Evolutionary conservation across 371 early-diverging fungal species (phyloP).

Genomic region (Rhizopus delemar): DNA sequence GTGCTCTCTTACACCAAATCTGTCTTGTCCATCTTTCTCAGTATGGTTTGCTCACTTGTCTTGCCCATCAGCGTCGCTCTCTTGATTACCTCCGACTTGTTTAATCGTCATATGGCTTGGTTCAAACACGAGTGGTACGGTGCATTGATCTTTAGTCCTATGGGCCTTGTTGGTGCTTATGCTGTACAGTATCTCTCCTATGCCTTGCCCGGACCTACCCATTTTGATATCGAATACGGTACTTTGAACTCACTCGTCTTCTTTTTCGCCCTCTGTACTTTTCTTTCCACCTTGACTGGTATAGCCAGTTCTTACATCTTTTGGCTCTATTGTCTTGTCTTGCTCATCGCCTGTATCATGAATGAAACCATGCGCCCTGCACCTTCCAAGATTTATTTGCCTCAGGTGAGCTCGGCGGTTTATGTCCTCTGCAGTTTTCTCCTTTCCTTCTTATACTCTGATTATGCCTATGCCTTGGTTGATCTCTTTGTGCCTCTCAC

Average conservation of each 20-base stretch:
- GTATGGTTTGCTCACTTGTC: slow-evolving; percentile 47
- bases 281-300: slow-evolving; percentile 43
- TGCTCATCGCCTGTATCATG: slow-evolving; percentile 24
- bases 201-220: slow-evolving; percentile 35
- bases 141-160: slow-evolving; percentile 56
- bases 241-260: slow-evolving; percentile 38
- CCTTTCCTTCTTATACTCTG: slow-evolving; percentile 51
- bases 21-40: slow-evolving; percentile 36
- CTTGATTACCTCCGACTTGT: slow-evolving; percentile 31
- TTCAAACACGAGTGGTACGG: slow-evolving; percentile 66
- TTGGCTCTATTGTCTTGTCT: slow-evolving; percentile 38
- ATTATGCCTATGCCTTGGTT: slow-evolving; percentile 52
- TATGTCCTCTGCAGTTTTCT: slow-evolving; percentile 48
- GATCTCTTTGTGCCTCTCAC: slow-evolving; percentile 76
- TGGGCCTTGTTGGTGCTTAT: slow-evolving; percentile 49
- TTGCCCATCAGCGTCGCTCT: slow-evolving; percentile 47
- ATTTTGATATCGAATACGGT: slow-evolving; percentile 48
- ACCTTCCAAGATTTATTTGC: slow-evolving; percentile 19
- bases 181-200: slow-evolving; percentile 47
- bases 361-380: slow-evolving; percentile 39
- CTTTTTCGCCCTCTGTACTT: slow-evolving; percentile 38
- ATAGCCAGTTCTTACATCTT: slow-evolving; percentile 58
- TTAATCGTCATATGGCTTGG: slow-evolving; percentile 67
- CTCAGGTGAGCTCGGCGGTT: slow-evolving; percentile 31
- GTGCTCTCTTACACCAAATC: slow-evolving; percentile 38